Evolutionary conservation across 108 stramenopile genomes (phyloP), one percentile per base, ranked within the genome.

Genomic region (Pseudonitzschia multistriata): DNA sequence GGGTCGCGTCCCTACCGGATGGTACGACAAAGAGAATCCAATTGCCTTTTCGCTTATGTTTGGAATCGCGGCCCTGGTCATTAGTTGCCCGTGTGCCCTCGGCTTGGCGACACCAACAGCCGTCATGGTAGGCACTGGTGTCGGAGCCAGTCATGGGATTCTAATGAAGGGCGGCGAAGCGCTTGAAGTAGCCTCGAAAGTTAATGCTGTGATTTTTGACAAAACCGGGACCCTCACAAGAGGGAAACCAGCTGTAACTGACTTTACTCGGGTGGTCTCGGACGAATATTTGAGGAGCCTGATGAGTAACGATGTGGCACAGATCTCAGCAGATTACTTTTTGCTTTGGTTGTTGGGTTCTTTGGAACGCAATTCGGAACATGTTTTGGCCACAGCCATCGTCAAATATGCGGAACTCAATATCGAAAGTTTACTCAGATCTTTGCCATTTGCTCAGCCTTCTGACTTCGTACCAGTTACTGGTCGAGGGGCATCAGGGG

Each of bases 91-190:
- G 4, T 97, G 96, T 80, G 97, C 98, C 0, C 74, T 98, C 15
- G 99, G 99, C 8, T 84, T 99, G 42, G 99, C 99, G 0, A 98
- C 97, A 25, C 99, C 99, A 0, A 99, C 97, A 10, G 97, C 98
- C 14, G 67, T 83, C 29, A 83, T 83, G 78, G 98, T 98, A 0
- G 97, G 98, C 2, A 97, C 97, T 10, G 97, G 96, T 31, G 97
- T 98, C 5, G 97, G 96, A 14, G 98, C 98, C 19, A 78, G 72
- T 3, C 83, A 90, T 57, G 99, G 99, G 7, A 74, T 99, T 56
- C 80, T 99, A 19, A 96, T 99, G 86, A 99, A 98, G 83, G 98
- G 99, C 13, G 99, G 97, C 21, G 90, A 85, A 17, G 92, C 96
- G 7, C 78, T 99, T 47, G 97, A 98, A 83, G 73, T 76, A 31